Conservation (phyloP, 257 asterid genomes). For the Nyctanthes arbortristis region DNA sequence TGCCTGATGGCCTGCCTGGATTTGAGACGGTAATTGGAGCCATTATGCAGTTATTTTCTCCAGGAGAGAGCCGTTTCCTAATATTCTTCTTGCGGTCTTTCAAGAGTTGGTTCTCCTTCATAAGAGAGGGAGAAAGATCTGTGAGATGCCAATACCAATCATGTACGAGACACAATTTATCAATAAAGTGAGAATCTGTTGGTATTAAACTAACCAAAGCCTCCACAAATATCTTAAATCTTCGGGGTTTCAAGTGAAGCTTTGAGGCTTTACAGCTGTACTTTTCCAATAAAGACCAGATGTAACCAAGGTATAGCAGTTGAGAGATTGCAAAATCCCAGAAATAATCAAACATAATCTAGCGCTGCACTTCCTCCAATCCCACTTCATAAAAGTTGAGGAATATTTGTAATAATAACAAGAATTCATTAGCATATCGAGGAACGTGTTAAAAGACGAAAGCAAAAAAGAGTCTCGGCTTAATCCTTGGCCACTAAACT, state of each 20-base stretch:
- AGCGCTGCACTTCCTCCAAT: too few species aligned
- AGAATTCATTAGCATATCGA: not conserved
- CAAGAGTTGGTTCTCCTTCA: conserved; percentile 93
- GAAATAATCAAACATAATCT: not conserved
- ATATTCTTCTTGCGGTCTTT: conserved; percentile 87
- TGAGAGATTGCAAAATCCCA: conserved; percentile 15
- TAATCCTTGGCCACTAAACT: not conserved
- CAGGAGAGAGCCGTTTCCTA: conserved; percentile 61
- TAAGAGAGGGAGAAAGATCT: conserved; percentile 21
- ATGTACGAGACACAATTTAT: conserved; percentile 17
- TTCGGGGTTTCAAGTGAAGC: conserved; percentile 98
- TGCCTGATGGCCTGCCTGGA: conserved; percentile 56
- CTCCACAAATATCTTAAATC: conserved; percentile 90
- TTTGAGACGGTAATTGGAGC: conserved; percentile 45
- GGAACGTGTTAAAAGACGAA: not conserved
- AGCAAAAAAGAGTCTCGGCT: not conserved
- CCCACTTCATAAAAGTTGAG: too few species aligned
- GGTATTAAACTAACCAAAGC: conserved; percentile 70
- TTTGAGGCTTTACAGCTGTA: conserved; percentile 98
- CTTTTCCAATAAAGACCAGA: conserved; percentile 99
- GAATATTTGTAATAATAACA: too few species aligned
- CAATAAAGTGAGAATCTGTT: conserved; percentile 8
- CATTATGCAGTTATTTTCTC: conserved; percentile 55
- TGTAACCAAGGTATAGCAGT: conserved; percentile 35
- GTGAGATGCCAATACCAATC: conserved; percentile 25